Evolutionary conservation across 2,329 filamentous ascomycete genomes (phyloP).

Genomic region (Neonectria faginata): DNA sequence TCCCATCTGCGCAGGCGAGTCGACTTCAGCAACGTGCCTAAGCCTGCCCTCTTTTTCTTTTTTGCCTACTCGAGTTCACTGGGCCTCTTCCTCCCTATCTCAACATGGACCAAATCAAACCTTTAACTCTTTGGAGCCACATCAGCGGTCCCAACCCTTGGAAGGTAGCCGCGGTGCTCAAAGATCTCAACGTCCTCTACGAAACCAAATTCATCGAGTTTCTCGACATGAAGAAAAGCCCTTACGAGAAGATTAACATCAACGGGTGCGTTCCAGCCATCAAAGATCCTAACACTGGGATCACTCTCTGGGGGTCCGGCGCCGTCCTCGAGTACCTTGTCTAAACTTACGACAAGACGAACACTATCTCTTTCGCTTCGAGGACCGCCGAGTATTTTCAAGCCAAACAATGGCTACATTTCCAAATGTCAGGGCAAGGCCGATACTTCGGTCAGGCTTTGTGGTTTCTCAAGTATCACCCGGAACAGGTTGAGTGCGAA

Average conservation of each 20-base stretch:
- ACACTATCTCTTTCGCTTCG: background rate
- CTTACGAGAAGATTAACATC: conserved; percentile 45
- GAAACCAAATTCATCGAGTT: background rate
- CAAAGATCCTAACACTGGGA: conserved; percentile 50
- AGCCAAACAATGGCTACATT: conserved; percentile 1
- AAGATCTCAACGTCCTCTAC: background rate
- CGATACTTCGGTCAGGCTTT: background rate
- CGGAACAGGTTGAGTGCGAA: background rate
- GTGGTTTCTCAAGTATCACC: background rate
- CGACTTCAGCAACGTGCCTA: too few species aligned
- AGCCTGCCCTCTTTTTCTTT: too few species aligned
- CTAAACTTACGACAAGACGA: conserved; percentile 46
- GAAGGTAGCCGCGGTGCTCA: background rate
- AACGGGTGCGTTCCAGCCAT: conserved; percentile 52
- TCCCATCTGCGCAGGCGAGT: too few species aligned
- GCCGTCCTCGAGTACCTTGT: conserved; percentile 49
- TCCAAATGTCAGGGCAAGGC: conserved; percentile 1
- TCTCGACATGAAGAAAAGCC: background rate
- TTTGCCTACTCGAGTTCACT: too few species aligned
- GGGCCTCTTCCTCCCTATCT: too few species aligned
- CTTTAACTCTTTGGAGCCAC: background rate
- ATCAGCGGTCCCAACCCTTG: background rate
- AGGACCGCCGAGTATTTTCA: background rate
- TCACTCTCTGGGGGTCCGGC: conserved; percentile 44
- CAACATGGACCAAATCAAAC: background rate